These are phyloP conservation scores for Aspergillus affinis DNA, from an alignment of 495 filamentous ascomycete species.

Conservation along the genomic window DNA sequence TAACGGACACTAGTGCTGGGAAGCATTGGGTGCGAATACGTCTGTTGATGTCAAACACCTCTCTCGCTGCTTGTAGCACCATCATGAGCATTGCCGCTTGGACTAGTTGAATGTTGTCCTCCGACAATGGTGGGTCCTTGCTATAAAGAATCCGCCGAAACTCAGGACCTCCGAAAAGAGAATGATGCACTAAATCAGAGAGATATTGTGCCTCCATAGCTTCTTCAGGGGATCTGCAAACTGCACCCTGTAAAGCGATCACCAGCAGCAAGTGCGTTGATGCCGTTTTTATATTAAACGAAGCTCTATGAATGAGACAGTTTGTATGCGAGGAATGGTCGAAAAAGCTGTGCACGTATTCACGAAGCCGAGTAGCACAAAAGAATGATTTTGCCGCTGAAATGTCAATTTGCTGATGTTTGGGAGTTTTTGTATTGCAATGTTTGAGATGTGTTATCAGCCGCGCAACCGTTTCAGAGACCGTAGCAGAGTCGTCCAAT, in stretches of 20 bases:
- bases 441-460: neutral
- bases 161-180: slow-evolving; percentile 1
- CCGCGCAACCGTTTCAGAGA: neutral
- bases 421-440: neutral
- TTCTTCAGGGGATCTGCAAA: neutral
- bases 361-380: neutral
- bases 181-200: neutral
- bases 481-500: neutral
- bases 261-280: slow-evolving; percentile 1
- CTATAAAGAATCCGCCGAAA: neutral
- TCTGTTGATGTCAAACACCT: neutral
- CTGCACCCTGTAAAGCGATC: slow-evolving; percentile 1
- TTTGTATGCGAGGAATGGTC: neutral
- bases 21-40: slow-evolving; percentile 3
- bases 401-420: neutral
- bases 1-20: neutral
- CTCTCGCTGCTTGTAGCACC: neutral
- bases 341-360: slow-evolving; percentile 2
- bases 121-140: neutral
- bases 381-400: neutral
- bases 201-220: neutral
- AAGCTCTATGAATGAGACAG: slow-evolving; percentile 1
- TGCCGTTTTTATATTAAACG: neutral
- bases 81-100: slow-evolving; percentile 4
- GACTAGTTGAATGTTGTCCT: neutral